phyloP scores from a whole-genome alignment of 2,329 filamentous ascomycete species.

The Ophiobolus disseminans region DNA sequence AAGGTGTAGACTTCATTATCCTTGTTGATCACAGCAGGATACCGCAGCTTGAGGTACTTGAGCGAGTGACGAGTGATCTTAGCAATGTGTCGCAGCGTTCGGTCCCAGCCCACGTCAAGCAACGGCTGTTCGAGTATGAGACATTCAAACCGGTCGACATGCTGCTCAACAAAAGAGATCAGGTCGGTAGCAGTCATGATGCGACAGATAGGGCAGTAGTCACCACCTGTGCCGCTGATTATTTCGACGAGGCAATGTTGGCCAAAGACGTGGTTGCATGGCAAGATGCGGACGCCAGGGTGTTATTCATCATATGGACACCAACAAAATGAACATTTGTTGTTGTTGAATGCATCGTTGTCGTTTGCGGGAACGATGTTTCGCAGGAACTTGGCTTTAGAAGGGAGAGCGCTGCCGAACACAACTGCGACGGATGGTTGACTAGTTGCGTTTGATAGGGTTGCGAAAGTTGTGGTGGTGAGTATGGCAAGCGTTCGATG shows the following conservation, averaged over 20 bases:
- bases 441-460: no score
- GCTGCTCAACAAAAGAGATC: neutral
- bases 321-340: constrained; percentile 23
- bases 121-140: no score
- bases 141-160: no score
- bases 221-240: constrained; percentile 5
- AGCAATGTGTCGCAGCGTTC: no score
- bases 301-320: constrained; percentile 18
- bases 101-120: no score
- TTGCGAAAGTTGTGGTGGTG: no score
- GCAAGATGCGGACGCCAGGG: constrained; percentile 10
- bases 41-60: no score
- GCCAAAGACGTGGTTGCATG: constrained; percentile 28
- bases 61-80: no score
- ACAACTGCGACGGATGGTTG: neutral
- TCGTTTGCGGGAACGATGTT: constrained; percentile 15
- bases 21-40: no score
- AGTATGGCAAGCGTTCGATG: no score
- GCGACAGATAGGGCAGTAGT: constrained; percentile 19
- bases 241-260: constrained; percentile 10
- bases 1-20: no score
- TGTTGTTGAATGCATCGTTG: constrained; percentile 17
- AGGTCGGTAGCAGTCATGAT: neutral
- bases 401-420: neutral
- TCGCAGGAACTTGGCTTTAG: constrained; percentile 10